Evolutionary conservation across 768 basidiomycete species (phyloP).

Genomic region (Pholiota microspora): DNA sequence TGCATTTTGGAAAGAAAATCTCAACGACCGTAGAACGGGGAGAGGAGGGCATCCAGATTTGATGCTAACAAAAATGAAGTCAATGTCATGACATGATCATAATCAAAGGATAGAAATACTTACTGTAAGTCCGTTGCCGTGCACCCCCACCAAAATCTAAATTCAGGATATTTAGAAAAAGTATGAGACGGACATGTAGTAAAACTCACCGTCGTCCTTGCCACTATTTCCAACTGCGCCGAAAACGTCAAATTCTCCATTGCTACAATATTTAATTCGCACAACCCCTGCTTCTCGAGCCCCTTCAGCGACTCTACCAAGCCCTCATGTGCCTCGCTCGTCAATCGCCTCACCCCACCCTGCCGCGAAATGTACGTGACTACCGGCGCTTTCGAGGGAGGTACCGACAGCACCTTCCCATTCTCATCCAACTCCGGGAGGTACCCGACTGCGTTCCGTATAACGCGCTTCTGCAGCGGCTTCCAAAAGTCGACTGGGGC

Average conservation of each 20-base stretch:
- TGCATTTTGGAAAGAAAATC: constrained; percentile 62
- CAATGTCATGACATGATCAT: background rate
- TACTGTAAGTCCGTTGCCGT: constrained; percentile 68
- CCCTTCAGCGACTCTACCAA: constrained; percentile 44
- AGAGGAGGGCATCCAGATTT: constrained; percentile 73
- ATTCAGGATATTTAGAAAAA: background rate
- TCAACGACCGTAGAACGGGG: constrained; percentile 68
- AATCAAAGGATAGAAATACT: constrained; percentile 3
- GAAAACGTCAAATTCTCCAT: constrained; percentile 48
- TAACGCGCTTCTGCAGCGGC: constrained; percentile 24
- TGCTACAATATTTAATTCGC: constrained; percentile 39
- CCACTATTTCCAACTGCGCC: constrained; percentile 59
- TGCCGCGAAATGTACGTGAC: constrained; percentile 66
- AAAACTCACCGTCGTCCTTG: constrained; percentile 53
- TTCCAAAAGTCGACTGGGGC: constrained; percentile 29
- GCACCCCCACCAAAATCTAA: constrained; percentile 50
- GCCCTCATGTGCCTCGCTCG: constrained; percentile 43
- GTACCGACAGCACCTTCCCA: constrained; percentile 8
- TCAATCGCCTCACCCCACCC: constrained; percentile 35
- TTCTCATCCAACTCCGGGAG: constrained; percentile 12
- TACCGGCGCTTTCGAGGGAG: constrained; percentile 1
- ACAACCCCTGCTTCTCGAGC: constrained; percentile 50
- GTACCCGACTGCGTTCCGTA: constrained; percentile 27
- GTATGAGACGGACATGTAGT: background rate
- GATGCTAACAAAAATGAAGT: constrained; percentile 33